Base-by-base conservation (phyloP, 768 basidiomycete species). In the Calocera viscosa region DNA sequence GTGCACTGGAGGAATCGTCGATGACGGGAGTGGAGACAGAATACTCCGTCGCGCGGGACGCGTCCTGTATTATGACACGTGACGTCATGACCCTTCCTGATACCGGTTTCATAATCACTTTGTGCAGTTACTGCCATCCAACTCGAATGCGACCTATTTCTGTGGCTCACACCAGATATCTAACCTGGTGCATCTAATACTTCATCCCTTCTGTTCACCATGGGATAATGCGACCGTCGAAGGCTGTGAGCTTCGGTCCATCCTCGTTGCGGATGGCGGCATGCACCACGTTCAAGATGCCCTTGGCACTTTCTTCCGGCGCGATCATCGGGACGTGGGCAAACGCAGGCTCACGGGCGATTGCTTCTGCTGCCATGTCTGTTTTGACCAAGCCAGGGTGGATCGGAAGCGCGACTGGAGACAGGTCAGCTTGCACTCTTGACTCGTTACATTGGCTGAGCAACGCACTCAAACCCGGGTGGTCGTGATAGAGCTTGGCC, bases 401-500 rank as follows among this genome's bases (percentile, higher is more conserved):
- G 35, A 64, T 5, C 5, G 64, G 32, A 22, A 63, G 41, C 22
- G 34, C 28, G 1, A 64, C 28, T 28, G 64, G 38, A 10, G 14
- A 30, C 24, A 7, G 19, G 7, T 8, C 24, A 5, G 43, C 19
- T 19, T 8, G 43, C 43, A 47, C 43, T 19, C 19, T 47, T 19
- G 8, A 17, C 43, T 3, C 19, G 7, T 47, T 24, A 19, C 43
- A 19, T 5, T 8, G 43, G 43, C 19, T 8, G 19, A 19, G 24
- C 43, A 19, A 8, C 53, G 24, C 19, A 30, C 53, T 22, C 2
- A 60, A 10, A 2, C 19, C 53, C 11, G 53, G 53, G 28, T 49
- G 41, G 63, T 66, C 67, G 33, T 24, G n/a, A 12, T 64, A 33
- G n/a, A 71, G 38, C 49, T 64, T 69, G 11, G 17, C 16, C 22